Evolutionary conservation across 75 land plant species (phyloP).

Genomic region (Pinus albicaulis): DNA sequence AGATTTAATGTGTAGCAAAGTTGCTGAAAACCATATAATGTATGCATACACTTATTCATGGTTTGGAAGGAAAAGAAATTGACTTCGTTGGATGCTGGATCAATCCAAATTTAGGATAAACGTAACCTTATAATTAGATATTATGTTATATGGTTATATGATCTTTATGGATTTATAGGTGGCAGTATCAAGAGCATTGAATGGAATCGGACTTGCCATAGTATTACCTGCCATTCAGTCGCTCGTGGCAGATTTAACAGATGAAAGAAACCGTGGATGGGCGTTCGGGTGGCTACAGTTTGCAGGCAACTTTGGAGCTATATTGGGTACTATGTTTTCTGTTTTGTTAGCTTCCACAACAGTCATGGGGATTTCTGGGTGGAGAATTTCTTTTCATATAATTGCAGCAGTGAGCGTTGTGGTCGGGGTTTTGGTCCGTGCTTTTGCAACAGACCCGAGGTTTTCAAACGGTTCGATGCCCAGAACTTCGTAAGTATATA

Average conservation of each 20-base stretch:
- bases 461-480: conserved; percentile 1
- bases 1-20: too few species aligned
- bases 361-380: conserved; percentile 71
- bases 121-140: too few species aligned
- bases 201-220: conserved; percentile 83
- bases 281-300: conserved; percentile 40
- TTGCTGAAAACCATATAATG: too few species aligned
- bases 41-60: too few species aligned
- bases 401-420: conserved; percentile 62
- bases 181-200: conserved; percentile 78
- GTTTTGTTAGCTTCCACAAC: conserved; percentile 55
- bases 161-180: conserved; percentile 25
- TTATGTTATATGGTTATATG: too few species aligned
- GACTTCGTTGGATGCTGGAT: too few species aligned
- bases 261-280: too few species aligned
- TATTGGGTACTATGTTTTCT: conserved; percentile 72
- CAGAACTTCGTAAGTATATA: too few species aligned
- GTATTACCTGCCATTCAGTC: conserved; percentile 82
- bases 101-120: too few species aligned
- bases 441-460: conserved; percentile 65
- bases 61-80: too few species aligned
- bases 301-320: conserved; percentile 63
- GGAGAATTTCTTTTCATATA: conserved; percentile 75
- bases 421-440: conserved; percentile 52
- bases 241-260: conserved; percentile 41